Evolutionary conservation across 2,329 filamentous ascomycete species (phyloP), one percentile per base, ranked within the genome.

Genomic region (Harringtonia aguacate): DNA sequence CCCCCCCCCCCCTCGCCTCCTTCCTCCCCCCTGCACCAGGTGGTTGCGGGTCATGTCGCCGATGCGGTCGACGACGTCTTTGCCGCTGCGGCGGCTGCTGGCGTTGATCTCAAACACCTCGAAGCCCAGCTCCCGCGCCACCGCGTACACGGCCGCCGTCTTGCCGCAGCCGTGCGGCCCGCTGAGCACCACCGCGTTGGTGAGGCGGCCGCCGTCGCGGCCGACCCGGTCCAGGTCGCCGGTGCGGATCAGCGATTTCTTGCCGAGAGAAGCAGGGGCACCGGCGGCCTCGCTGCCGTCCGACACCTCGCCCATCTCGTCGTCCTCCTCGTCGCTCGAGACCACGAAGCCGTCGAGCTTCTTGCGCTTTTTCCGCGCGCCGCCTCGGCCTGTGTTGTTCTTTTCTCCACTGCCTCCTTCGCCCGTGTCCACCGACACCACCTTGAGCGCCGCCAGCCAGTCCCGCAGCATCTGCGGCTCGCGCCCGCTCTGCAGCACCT

Each of bases 11-110:
- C 44, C 9, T 45, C 37, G 20, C 15, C 46, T 2, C 22, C 34
- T 12, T 24, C 39, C 13, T 4, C 14, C 13, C n/a, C 18, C 30
- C 17, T 71, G 70, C 18, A 98, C 90, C 2, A 95, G 73, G 61
- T 98, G 92, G 55, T 98, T 97, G 48, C 82, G 81, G 4, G 88
- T 92, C 90, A 98, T 97, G 61, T 98, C 88, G 34, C 92, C 94
- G 36, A 98, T 86, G 53, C 77, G 86, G 55, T 98, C 92, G 29
- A 94, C 60, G 39, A 98, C 80, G 55, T 98, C 92, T 59, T 83
- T 92, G 28, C 89, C 90, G 56, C 79, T 94, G 49, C 92, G 75
- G 41, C 89, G 79, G 52, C 78, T 86, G 48, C 86, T 79, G 1
- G 90, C 68, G 55, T 94, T 94, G 57, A 98, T 88, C 61, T 98